Evolutionary conservation across 768 basidiomycete species (phyloP).

Genomic region (Collybiopsis luxurians): DNA sequence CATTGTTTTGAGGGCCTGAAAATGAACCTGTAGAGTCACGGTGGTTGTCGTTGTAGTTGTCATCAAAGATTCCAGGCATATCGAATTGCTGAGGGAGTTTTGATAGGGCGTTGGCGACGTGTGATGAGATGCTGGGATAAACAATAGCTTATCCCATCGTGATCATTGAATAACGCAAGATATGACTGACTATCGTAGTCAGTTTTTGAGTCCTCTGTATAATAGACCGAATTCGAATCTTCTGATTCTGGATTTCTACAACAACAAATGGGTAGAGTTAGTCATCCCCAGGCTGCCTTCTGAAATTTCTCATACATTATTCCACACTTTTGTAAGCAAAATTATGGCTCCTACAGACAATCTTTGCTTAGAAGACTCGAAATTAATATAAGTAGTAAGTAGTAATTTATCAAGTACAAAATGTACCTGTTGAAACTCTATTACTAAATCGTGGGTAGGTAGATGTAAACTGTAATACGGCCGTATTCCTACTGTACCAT

Average conservation of each 20-base stretch:
- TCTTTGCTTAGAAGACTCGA: no score
- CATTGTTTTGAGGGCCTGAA: slow-evolving; percentile 13
- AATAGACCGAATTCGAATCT: slow-evolving; percentile 4
- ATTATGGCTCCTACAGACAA: no score
- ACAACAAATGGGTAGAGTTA: not conserved
- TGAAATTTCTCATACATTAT: no score
- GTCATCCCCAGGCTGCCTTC: no score
- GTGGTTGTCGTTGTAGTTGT: slow-evolving; percentile 8
- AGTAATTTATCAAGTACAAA: no score
- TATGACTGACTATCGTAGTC: not conserved
- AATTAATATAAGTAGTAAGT: no score
- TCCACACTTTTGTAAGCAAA: no score
- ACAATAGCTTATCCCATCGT: slow-evolving; percentile 23
- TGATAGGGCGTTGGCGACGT: slow-evolving; percentile 17
- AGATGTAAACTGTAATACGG: no score
- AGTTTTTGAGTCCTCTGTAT: not conserved
- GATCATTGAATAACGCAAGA: not conserved
- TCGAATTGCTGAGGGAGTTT: slow-evolving; percentile 19
- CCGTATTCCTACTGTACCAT: no score
- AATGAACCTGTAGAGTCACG: slow-evolving; percentile 17
- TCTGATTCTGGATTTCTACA: not conserved
- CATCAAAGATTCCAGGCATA: slow-evolving; percentile 1
- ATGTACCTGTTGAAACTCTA: no score
- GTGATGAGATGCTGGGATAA: slow-evolving; percentile 29
- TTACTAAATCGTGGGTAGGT: no score